Evolutionary conservation across 352 stramenopile species (phyloP).

Genomic region (Globisporangium sylvaticum): DNA sequence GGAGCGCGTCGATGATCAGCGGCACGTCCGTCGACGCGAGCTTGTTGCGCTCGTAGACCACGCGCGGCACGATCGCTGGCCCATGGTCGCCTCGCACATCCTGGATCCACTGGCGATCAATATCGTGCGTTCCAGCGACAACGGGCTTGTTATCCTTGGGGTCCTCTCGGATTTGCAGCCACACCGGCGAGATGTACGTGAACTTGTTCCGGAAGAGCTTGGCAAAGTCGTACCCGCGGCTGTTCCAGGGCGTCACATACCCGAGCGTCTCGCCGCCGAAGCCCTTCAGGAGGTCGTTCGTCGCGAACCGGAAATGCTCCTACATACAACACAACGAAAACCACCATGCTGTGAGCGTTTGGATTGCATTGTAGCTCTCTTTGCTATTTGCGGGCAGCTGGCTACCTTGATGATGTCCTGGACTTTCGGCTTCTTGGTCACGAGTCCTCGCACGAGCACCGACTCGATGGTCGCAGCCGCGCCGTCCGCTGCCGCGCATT

Average conservation of each 20-base stretch:
- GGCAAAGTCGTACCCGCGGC: slow-evolving; percentile 65
- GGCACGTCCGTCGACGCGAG: slow-evolving; percentile 46
- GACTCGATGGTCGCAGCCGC: slow-evolving; percentile 19
- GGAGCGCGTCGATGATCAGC: slow-evolving; percentile 48
- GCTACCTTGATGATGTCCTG: slow-evolving; percentile 35
- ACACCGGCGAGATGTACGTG: slow-evolving; percentile 75
- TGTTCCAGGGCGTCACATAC: slow-evolving; percentile 85
- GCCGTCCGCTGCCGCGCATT: slow-evolving; percentile 21
- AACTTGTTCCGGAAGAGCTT: slow-evolving; percentile 72
- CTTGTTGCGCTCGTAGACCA: slow-evolving; percentile 77
- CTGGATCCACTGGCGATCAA: slow-evolving; percentile 53
- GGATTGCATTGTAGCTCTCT: background rate
- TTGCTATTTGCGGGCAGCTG: background rate
- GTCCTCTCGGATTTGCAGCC: slow-evolving; percentile 73
- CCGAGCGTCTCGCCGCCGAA: slow-evolving; percentile 60
- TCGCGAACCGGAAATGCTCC: slow-evolving; percentile 33
- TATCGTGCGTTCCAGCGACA: slow-evolving; percentile 69
- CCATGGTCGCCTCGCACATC: slow-evolving; percentile 34
- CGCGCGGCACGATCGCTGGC: slow-evolving; percentile 61
- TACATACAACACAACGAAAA: background rate
- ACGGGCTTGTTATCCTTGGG: slow-evolving; percentile 33
- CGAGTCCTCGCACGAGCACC: slow-evolving; percentile 42
- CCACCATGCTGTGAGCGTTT: background rate
- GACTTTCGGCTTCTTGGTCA: slow-evolving; percentile 45
- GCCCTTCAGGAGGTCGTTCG: slow-evolving; percentile 10